phyloP scores from a whole-genome alignment of 305 asterid genomes.

The Plantago lanceolata region DNA sequence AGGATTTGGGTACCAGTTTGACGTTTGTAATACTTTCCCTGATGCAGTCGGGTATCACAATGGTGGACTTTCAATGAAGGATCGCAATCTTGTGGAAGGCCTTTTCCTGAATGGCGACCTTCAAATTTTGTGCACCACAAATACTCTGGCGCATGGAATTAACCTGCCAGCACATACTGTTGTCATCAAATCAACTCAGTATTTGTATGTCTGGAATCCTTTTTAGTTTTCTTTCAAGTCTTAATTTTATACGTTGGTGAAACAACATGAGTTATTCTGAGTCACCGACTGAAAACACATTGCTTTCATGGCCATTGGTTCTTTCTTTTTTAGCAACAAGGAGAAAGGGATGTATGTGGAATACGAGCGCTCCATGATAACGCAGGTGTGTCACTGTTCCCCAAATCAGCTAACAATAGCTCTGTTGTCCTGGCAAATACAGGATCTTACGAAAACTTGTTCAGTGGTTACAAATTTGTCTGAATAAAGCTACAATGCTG shows the following conservation, averaged over 20 bases:
- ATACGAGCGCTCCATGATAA: constrained; percentile 84
- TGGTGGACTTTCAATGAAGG: constrained; percentile 89
- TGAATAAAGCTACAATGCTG: constrained; percentile 13
- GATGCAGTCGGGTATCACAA: constrained; percentile 90
- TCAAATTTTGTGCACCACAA: constrained; percentile 86
- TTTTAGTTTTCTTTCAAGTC: constrained; percentile 6
- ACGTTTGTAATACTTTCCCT: constrained; percentile 23
- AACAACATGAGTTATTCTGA: neutral
- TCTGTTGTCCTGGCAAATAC: neutral
- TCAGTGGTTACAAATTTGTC: constrained; percentile 22
- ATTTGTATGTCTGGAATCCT: constrained; percentile 51
- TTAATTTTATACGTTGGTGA: constrained; percentile 1
- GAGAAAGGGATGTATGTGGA: constrained; percentile 91
- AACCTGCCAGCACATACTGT: constrained; percentile 99
- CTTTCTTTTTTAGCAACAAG: constrained; percentile 64
- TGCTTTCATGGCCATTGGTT: neutral
- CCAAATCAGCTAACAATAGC: constrained; percentile 16
- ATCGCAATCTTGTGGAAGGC: constrained; percentile 86
- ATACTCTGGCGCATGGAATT: constrained; percentile 95
- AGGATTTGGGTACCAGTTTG: constrained; percentile 18
- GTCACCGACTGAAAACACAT: constrained; percentile 15
- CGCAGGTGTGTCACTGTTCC: constrained; percentile 57
- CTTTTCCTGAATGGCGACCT: constrained; percentile 89
- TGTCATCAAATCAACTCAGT: constrained; percentile 87
- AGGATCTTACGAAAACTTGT: constrained; percentile 8